Base-by-base conservation (phyloP, 805 yeast species). In the Candida mattraensis region DNA sequence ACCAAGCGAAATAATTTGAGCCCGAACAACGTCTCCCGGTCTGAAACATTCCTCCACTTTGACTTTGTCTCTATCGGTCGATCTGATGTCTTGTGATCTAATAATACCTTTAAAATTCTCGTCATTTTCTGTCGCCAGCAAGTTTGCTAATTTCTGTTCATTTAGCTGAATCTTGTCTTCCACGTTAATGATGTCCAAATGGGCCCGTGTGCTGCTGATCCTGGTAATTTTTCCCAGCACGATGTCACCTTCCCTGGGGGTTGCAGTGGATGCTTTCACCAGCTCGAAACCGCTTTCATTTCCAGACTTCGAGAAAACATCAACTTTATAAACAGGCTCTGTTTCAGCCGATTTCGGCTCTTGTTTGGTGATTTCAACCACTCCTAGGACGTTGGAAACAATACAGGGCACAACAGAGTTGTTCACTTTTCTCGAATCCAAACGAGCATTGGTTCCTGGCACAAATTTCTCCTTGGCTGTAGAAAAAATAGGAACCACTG, bases 1-100 rank as follows among this genome's bases (percentile, higher is more conserved):
- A 37, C 99, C 99, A 21, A 93, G 65, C 0, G 96, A 86, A n/a
- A 76, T 66, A 7, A 89, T 81, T 47, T 72, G 67, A 0, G 96
- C 96, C 43, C 95, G 71, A 3, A 93, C 85, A 34, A 93, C 76
- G 60, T 93, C 99, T 11, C 97, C 97, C 0, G 98, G 98, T 48
- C 75, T 75, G 63, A 81, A 93, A 54, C 88, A 72, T 13, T 86
- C 86, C 39, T 77, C 72, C 21, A 91, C 72, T 51, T 83, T 82
- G 20, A 88, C 89, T 52, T 78, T 77, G 56, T 93, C 99, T 53
- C 96, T 70, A 48, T 93, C 96, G 0, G 96, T 87, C 14, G 91
- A 81, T 42, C 97, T 71, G 2, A 93, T 79, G 60, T 93, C 99
- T 60, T 87, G 95, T 2, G 84, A 69, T 51, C 98, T 68, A 30